A percentile compares a stretch with the other conserved stretches of the same genome.
Evolutionary conservation across 2,329 filamentous ascomycete species (phyloP).

Genomic region (Neurospora crassa): DNA sequence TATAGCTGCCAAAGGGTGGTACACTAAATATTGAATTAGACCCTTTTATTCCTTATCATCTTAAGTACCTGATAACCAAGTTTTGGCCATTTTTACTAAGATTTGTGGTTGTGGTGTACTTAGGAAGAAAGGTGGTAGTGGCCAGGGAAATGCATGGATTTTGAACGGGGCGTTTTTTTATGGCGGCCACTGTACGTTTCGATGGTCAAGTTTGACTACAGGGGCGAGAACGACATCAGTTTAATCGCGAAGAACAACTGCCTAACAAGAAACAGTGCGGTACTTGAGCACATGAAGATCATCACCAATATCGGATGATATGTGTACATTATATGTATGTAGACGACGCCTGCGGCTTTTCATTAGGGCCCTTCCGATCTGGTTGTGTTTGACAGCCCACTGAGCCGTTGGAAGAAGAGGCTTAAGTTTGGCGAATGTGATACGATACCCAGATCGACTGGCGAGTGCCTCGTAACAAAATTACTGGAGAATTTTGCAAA

Average conservation of each 20-base stretch:
- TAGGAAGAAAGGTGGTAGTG: too few species aligned
- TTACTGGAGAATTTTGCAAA: background rate
- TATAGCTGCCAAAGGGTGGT: too few species aligned
- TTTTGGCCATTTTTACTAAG: too few species aligned
- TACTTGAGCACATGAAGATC: background rate
- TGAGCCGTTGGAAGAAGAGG: background rate
- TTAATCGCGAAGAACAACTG: background rate
- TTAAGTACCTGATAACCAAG: too few species aligned
- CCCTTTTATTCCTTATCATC: too few species aligned
- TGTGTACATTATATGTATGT: background rate
- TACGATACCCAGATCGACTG: background rate
- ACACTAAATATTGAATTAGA: too few species aligned
- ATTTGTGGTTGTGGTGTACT: too few species aligned
- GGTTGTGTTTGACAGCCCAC: background rate
- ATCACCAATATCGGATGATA: background rate
- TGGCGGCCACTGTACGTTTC: background rate
- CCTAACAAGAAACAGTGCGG: background rate
- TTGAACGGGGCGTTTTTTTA: too few species aligned
- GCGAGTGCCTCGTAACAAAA: background rate
- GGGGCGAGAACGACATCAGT: background rate
- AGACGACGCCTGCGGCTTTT: background rate
- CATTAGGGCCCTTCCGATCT: background rate
- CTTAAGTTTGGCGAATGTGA: background rate
- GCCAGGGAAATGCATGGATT: too few species aligned
- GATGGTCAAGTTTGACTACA: background rate